Base-by-base conservation (phyloP, 305 asterid genomes). In the Coffea humblotiana region DNA sequence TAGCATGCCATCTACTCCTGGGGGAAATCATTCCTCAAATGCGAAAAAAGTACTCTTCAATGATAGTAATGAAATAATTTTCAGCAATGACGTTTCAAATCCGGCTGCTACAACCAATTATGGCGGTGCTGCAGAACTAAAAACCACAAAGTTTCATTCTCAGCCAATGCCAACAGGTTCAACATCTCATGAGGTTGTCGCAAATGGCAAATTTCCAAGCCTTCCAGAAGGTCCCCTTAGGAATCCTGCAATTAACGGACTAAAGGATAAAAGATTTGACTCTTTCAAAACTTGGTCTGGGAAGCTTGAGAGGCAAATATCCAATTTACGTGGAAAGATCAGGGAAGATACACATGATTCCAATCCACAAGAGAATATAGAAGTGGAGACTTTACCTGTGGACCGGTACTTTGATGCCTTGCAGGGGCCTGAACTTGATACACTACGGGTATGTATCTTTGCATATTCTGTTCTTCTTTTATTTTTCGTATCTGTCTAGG, bases 271-370 rank as follows among this genome's bases (percentile, higher is more conserved):
- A 45, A 85, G 95, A 72, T 94, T 78, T 35, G 94, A 93, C 86
- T 86, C 94, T 60, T 94, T 93, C 92, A 94, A 91, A 87, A 93
- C 97, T 60, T 91, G 94, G 93, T 93, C 97, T 0, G 97, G 95
- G 3, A 85, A 82, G 63, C 90, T 90, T 25, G 97, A 94, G 90
- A 86, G 93, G 40, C 96, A 94, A 27, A 3, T 92, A 21, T 88
- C 97, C 11, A 87, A 83, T 65, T 54, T 92, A 40, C 88, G 92
- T 0, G 92, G 97, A 49, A 85, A 79, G 76, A 72, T 65, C 18
- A 76, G 80, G 35, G 92, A 89, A 65, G 45, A 63, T 25, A 86
- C 78, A 69, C 83, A 81, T 27, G 90, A 85, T 72, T 70, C 85
- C 32, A 16, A 72, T 56, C 29, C 79, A 64, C 76, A 68, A 49